Evolutionary conservation across 164 flowering plant genomes (phyloP).

Genomic region (Stephania yunnanensis): DNA sequence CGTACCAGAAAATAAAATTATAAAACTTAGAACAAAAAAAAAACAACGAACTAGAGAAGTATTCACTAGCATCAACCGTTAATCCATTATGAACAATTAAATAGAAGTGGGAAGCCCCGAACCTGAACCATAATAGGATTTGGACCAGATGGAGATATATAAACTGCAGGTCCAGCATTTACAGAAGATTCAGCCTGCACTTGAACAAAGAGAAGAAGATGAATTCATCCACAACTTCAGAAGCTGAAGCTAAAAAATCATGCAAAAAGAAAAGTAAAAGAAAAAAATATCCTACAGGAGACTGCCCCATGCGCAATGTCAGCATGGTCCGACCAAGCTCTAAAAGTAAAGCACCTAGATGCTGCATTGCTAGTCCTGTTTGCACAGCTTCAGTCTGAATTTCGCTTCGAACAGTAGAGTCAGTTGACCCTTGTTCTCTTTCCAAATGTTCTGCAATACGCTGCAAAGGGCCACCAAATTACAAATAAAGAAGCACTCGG

Average conservation of each 20-base stretch:
- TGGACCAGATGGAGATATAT: slow-evolving; percentile 83
- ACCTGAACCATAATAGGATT: slow-evolving; percentile 99
- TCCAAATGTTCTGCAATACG: slow-evolving; percentile 75
- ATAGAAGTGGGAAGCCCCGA: neutral
- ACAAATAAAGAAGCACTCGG: slow-evolving; percentile 29
- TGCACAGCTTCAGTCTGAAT: slow-evolving; percentile 68
- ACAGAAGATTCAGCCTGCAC: slow-evolving; percentile 72
- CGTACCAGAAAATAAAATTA: too few relatives aligned
- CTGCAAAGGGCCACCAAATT: slow-evolving; percentile 57
- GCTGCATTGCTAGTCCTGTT: slow-evolving; percentile 81
- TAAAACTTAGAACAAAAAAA: too few relatives aligned
- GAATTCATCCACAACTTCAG: neutral
- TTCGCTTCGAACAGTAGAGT: slow-evolving; percentile 53
- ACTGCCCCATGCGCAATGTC: slow-evolving; percentile 82
- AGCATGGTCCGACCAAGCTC: slow-evolving; percentile 91
- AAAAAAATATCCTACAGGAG: slow-evolving; percentile 52
- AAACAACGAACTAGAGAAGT: neutral
- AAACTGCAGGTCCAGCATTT: slow-evolving; percentile 94
- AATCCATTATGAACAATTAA: neutral
- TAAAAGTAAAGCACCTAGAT: slow-evolving; percentile 83
- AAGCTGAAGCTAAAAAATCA: neutral
- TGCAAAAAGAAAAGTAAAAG: neutral
- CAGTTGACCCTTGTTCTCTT: slow-evolving; percentile 54
- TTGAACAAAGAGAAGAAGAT: neutral
- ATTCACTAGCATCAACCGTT: neutral